These are phyloP conservation scores for Serendipita sp. DNA, from an alignment of 768 basidiomycete genomes.

Conservation along the genomic window DNA sequence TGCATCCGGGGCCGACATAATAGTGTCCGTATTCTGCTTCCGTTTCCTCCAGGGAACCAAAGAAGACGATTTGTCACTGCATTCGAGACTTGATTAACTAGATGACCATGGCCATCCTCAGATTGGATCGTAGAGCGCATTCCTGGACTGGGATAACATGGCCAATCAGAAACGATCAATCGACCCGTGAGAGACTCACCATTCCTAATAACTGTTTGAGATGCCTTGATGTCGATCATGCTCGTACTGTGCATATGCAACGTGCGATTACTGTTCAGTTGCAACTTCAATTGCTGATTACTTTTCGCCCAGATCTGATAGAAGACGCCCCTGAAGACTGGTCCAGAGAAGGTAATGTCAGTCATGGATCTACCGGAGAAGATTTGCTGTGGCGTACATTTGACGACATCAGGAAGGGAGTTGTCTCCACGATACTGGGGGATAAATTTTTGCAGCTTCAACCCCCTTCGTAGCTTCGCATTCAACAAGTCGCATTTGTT, in stretches of 20 bases:
- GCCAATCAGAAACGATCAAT: neutral
- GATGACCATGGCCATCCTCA: neutral
- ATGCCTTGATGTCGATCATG: slow-evolving; percentile 4
- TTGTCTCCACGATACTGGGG: slow-evolving; percentile 47
- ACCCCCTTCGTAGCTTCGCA: slow-evolving; percentile 35
- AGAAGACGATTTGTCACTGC: neutral
- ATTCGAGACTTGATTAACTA: neutral
- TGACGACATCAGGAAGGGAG: slow-evolving; percentile 46
- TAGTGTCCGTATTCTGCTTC: neutral
- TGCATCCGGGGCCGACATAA: no score
- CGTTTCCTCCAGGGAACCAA: neutral
- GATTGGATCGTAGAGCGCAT: neutral
- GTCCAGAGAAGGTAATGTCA: neutral
- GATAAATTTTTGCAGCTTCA: slow-evolving; percentile 43
- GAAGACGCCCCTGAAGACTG: neutral
- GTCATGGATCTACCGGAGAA: neutral
- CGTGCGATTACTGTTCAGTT: neutral
- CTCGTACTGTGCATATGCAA: neutral
- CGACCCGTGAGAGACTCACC: neutral
- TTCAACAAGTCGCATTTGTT: slow-evolving; percentile 23
- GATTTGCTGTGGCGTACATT: slow-evolving; percentile 14
- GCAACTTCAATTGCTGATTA: neutral
- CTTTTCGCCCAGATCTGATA: neutral
- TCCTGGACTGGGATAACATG: neutral
- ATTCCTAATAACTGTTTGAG: neutral